Percentiles rank a stretch among this genome's conserved stretches.
These are phyloP conservation scores for Nothopassalora personata DNA, from an alignment of 2,329 filamentous ascomycete genomes.

Conservation along the genomic window DNA sequence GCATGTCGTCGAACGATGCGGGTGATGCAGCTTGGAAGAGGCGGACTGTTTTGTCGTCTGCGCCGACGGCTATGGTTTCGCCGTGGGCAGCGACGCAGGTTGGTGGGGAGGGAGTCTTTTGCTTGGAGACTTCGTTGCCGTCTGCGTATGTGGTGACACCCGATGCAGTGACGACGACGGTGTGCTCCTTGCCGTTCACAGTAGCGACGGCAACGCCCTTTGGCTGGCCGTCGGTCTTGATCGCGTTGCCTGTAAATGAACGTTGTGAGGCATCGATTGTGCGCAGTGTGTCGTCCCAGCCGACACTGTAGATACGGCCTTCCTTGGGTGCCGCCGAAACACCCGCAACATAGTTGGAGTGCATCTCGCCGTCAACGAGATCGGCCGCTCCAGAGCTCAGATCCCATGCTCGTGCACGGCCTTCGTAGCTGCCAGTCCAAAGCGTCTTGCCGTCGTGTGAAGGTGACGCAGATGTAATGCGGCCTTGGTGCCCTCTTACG, in stretches of 20 bases:
- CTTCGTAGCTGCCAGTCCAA: conserved; percentile 89
- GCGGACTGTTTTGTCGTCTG: conserved; percentile 66
- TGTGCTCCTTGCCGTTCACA: conserved; percentile 47
- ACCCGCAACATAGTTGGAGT: conserved; percentile 79
- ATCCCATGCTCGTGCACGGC: conserved; percentile 81
- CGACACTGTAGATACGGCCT: conserved; percentile 69
- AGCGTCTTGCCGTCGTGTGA: conserved; percentile 57
- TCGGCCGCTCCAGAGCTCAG: conserved; percentile 62
- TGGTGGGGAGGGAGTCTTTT: conserved; percentile 55
- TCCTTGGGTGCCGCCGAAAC: conserved; percentile 54
- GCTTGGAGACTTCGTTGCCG: conserved; percentile 41
- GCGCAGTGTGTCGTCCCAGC: conserved; percentile 89
- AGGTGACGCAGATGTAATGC: conserved; percentile 69
- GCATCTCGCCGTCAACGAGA: conserved; percentile 70
- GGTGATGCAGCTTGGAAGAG: conserved; percentile 61
- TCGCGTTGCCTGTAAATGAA: conserved; percentile 65
- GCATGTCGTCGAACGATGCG: conserved; percentile 46
- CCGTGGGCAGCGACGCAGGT: conserved; percentile 66
- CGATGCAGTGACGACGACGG: conserved; percentile 49
- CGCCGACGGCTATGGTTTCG: conserved; percentile 68
- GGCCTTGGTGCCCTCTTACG: conserved; percentile 85
- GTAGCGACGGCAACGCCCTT: conserved; percentile 62
- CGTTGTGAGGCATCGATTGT: conserved; percentile 68
- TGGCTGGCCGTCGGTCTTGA: conserved; percentile 72
- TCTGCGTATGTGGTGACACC: conserved; percentile 57